Conservation (phyloP, 306 rosid species). For the cucumber (Cucumis sativus) region Cucumber_9930_V3 NC_026658.2:8812501-8813000, state of each 20-base stretch:
- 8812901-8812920: not conserved
- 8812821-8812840: not conserved
- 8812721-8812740: not conserved
- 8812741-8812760: not conserved
- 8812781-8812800: not conserved
- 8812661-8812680: not conserved
- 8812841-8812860: not conserved
- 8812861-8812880: not conserved
- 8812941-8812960: slow-evolving; percentile 23
- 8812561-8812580: too few species aligned
- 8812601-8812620: too few species aligned
- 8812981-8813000: slow-evolving; percentile 20
- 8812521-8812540: too few species aligned
- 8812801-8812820: not conserved
- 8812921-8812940: slow-evolving; percentile 13
- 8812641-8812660: too few species aligned
- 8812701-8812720: not conserved
- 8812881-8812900: not conserved
- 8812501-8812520: too few species aligned
- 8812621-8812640: too few species aligned
- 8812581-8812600: too few species aligned
- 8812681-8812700: not conserved
- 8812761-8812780: not conserved
- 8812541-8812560: too few species aligned
- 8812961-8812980: slow-evolving; percentile 37